Evolutionary conservation across 257 asterid genomes (phyloP), one percentile per base, ranked within the genome.

Genomic region (Linderniella brevidens): DNA sequence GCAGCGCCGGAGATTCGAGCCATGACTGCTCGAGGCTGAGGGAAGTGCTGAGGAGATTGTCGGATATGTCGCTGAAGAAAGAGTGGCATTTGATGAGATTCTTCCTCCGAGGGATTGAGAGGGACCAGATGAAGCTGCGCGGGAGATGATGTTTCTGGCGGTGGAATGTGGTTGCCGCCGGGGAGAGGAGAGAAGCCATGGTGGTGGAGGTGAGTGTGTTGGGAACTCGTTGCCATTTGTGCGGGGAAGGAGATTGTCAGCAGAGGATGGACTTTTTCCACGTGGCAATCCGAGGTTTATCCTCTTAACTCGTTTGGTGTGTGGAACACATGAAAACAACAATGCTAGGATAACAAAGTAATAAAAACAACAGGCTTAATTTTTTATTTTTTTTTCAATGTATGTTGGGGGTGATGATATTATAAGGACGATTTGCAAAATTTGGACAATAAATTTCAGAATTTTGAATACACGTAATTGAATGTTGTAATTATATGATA

Each of bases 141-240:
- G 59, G 17, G 5, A 17, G 11, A 6, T 50, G 38, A 29, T 56
- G 67, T 40, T 59, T 56, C 0, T 55, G 16, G 25, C 20, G 79
- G 46, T 46, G 75, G 51, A 58, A 64, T 16, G 69, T 32, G 11
- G 79, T 50, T 14, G 77, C 63, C 8, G 73, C 35, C n/a, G 92
- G 76, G 46, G 74, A 69, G 42, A 76, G 65, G 13, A 64, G 70
- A 37, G 93, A 75, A 36, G 92, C 93, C 93, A 82, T 86, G 54
- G 19, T 37, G 20, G 9, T 29, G 18, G 19, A 42, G 20, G 9
- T 29, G 18, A 11, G 12, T 18, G 35, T 46, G 49, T 46, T 46
- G 8, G 19, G 19, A 38, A 18, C 17, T 17, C 32, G 32, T 29
- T 11, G 4, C 3, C 12, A 41, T 42, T 11, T 18, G 16, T 42